A percentile compares a stretch with the other conserved stretches of the same genome.
These are phyloP conservation scores for Coemansia sp. DNA, from an alignment of 192 early-diverging fungal genomes.

Conservation along the genomic window DNA sequence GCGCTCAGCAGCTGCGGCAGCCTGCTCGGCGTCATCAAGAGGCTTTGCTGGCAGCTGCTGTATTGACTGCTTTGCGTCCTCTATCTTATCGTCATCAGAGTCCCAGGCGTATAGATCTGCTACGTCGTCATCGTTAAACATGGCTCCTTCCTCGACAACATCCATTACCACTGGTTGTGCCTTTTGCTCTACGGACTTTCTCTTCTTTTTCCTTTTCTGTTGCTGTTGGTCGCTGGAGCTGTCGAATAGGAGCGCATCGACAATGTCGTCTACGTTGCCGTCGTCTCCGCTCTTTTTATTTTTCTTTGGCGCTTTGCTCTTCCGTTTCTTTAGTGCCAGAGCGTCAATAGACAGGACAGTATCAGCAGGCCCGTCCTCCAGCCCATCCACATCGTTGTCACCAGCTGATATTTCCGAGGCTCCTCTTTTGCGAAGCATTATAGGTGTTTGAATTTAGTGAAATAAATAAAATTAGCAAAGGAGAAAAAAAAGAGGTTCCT, in stretches of 20 bases:
- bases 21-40: background rate
- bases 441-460: background rate
- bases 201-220: constrained; percentile 6
- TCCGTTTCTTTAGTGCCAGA: background rate
- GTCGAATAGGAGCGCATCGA: constrained; percentile 33
- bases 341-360: constrained; percentile 17
- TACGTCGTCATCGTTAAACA: constrained; percentile 25
- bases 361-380: constrained; percentile 11
- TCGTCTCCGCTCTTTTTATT: background rate
- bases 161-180: background rate
- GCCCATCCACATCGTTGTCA: background rate
- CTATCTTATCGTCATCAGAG: background rate
- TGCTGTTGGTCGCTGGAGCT: background rate
- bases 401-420: background rate
- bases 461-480: background rate
- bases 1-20: constrained; percentile 13
- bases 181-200: background rate
- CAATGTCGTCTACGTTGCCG: constrained; percentile 34
- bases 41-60: background rate
- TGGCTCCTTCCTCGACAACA: background rate
- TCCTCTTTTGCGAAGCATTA: background rate
- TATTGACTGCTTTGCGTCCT: background rate
- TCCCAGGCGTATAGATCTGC: constrained; percentile 46
- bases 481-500: background rate
- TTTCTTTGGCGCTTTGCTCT: background rate